Evolutionary conservation across 148 eudicot genomes (phyloP).

Genomic region (Chenopodium berlandieri): DNA sequence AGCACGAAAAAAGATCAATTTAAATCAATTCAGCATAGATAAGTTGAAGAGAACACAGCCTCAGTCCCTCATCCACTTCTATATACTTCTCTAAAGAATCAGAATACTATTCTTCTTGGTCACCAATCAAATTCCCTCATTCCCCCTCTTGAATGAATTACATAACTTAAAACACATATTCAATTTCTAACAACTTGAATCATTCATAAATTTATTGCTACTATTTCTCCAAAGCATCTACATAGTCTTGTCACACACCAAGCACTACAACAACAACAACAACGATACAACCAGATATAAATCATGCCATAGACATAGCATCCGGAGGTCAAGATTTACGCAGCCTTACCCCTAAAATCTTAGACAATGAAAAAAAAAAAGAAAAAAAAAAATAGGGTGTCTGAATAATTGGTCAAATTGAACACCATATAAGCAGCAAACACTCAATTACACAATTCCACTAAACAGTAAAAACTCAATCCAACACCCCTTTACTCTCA

Average conservation of each 20-base stretch:
- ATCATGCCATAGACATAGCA: not conserved
- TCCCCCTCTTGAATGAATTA: not conserved
- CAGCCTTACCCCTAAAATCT: no score
- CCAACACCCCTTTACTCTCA: not conserved
- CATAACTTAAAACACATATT: not conserved
- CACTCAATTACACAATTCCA: not conserved
- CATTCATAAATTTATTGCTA: not conserved
- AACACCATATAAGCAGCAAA: not conserved
- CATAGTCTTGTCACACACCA: not conserved
- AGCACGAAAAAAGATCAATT: not conserved
- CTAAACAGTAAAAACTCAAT: not conserved
- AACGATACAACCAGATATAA: not conserved
- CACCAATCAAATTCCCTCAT: not conserved
- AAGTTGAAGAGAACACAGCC: not conserved
- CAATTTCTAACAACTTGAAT: no score
- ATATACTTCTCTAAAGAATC: not conserved
- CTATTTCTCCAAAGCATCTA: not conserved
- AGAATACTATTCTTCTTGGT: not conserved
- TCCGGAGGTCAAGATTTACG: no score
- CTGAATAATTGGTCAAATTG: not conserved
- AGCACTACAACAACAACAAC: not conserved
- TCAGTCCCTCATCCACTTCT: not conserved
- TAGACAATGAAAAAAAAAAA: not conserved
- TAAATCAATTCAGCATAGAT: not conserved
- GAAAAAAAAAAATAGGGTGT: not conserved